Base-by-base conservation (phyloP, 768 basidiomycete species). In the Gloeostereum incarnatum region DNA sequence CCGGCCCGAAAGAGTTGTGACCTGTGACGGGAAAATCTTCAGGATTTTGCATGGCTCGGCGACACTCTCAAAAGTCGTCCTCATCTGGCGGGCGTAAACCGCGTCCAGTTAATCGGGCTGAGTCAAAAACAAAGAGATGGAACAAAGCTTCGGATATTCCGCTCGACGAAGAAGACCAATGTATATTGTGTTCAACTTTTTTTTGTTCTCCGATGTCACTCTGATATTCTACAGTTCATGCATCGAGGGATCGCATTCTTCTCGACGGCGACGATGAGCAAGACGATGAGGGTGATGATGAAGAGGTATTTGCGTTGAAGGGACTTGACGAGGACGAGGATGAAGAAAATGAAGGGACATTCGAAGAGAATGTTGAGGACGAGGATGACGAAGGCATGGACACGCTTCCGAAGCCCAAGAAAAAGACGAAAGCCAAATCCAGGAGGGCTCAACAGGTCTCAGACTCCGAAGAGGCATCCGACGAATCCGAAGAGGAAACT, bases 251-350 rank as follows among this genome's bases (percentile, higher is more conserved):
- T 52, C 75, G 73, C 51, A 83, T 94, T 42, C 63, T 86, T 4
- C 65, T 96, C 4, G 79, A 87, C 26, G 79, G 71, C n/a, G 68
- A 73, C 23, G 54, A 62, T 22, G 51, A 57, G 2, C 63, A 53
- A 16, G 66, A 77, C 9, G 75, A 77, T 19, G 59, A n/a, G 18
- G 75, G 63, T 11, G 77, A 78, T 10, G 82, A 82, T 25, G 83
- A 90, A 18, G 86, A 92, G 53, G 83, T 92, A n/a, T 84, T 92
- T 48, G 73, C 75, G 6, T 54, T 87, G 43, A 69, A 73, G 36
- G 80, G 77, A 16, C 46, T 89, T 42, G 63, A 69, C 7, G 61
- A 70, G 6, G 66, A 69, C 10, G 68, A 68, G 0, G 66, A 65
- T 1, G 69, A 68, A 5, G 68, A 65, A 3, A 62, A 63, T 13